Base-by-base conservation (phyloP, 139 green algal species). In the Auxenochlorella pyrenoidosa region DNA sequence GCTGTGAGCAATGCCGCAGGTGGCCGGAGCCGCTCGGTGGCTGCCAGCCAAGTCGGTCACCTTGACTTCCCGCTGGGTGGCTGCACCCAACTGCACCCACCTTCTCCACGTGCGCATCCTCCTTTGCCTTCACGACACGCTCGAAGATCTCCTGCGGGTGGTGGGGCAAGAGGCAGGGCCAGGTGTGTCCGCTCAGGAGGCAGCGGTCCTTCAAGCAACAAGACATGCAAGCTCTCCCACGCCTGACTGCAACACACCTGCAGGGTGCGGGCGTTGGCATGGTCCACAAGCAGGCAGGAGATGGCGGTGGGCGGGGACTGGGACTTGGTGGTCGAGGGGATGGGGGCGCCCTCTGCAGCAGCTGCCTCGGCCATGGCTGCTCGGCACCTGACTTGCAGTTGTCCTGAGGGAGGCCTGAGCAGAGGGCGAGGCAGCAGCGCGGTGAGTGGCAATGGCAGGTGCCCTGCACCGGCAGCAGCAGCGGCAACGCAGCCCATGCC, bases 51-150 rank as follows among this genome's bases (percentile, higher is more conserved):
- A n/a, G n/a, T n/a, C n/a, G n/a, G n/a, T n/a, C n/a, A n/a, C n/a
- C n/a, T n/a, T n/a, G n/a, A n/a, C n/a, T n/a, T n/a, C n/a, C n/a
- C n/a, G n/a, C n/a, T n/a, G n/a, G n/a, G n/a, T n/a, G n/a, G n/a
- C n/a, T n/a, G n/a, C 60, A 32, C 60, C 15, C 26, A n/a, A n/a
- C 26, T 4, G 60, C 30, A 4, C 59, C 16, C 30, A 86, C 66
- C 82, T 86, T 86, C 66, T 86, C 82, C 43, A 86, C n/a, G 44
- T 79, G 65, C 4, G 66, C 66, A 21, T 79, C 82, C 3, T 86
- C 82, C 66, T 66, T 78, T 12, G 24, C 24, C 28, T 60, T 75
- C 43, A 43, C 70, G 4, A 79, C n/a, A 36, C 40, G 19, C 38
- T 79, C 82, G 47, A 86, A 75, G 16, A 78, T 47, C 19, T 65